A percentile compares a stretch with the other conserved stretches of the same genome.
phyloP scores from a whole-genome alignment of 331 rosid genomes.

The Erythrophleum ivorense region DNA sequence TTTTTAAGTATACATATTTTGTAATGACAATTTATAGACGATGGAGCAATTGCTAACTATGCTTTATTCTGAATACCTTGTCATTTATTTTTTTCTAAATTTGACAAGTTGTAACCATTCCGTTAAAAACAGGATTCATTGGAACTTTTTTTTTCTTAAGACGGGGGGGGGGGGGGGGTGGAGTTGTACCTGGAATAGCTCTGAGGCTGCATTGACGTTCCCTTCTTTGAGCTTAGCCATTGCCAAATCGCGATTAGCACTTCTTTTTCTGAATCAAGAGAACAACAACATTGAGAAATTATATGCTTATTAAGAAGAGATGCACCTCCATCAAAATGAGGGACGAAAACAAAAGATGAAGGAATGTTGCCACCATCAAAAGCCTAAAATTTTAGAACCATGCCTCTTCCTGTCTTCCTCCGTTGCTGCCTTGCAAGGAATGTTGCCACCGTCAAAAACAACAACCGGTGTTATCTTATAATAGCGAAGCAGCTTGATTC shows the following conservation, averaged over 20 bases:
- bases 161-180: background rate
- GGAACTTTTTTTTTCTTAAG: background rate
- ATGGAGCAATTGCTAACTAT: constrained; percentile 16
- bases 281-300: background rate
- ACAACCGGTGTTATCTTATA: constrained; percentile 57
- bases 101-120: constrained; percentile 15
- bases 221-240: constrained; percentile 83
- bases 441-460: constrained; percentile 57
- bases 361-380: background rate
- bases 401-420: constrained; percentile 53
- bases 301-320: background rate
- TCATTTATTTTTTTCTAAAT: background rate
- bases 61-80: background rate
- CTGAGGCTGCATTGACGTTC: constrained; percentile 74
- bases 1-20: background rate
- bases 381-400: constrained; percentile 37
- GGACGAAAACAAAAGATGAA: constrained; percentile 1
- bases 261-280: constrained; percentile 58
- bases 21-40: background rate
- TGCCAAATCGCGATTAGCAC: constrained; percentile 67
- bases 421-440: constrained; percentile 58
- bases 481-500: constrained; percentile 53
- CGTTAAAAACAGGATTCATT: constrained; percentile 11
- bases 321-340: background rate
- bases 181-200: constrained; percentile 72